Percentiles rank a stretch among this genome's conserved stretches.
phyloP scores from a whole-genome alignment of 495 filamentous ascomycete species.

The Tuber melanosporum region DNA sequence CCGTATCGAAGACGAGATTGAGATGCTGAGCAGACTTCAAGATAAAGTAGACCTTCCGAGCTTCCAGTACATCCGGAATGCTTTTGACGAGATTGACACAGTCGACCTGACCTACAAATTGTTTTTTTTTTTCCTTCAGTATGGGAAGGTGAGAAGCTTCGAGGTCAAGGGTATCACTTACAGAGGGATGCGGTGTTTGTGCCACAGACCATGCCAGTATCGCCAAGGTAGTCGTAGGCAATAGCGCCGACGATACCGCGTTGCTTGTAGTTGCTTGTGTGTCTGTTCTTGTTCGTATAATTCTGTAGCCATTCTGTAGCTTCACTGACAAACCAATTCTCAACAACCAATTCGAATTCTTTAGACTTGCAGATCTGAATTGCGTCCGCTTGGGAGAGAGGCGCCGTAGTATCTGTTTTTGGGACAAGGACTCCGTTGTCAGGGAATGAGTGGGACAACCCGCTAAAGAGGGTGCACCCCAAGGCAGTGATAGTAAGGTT shows the following conservation, averaged over 20 bases:
- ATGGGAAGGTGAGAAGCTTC: background rate
- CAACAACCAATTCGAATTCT: constrained; percentile 24
- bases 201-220: constrained; percentile 24
- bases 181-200: constrained; percentile 29
- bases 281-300: constrained; percentile 14
- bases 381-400: constrained; percentile 6
- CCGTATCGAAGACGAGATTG: constrained; percentile 26
- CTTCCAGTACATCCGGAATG: constrained; percentile 20
- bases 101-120: constrained; percentile 11
- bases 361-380: constrained; percentile 29
- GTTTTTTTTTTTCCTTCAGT: background rate
- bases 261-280: constrained; percentile 13
- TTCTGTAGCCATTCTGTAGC: constrained; percentile 27
- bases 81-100: constrained; percentile 21
- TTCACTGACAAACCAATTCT: constrained; percentile 28
- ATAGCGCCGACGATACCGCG: constrained; percentile 31
- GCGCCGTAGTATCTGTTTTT: background rate
- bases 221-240: constrained; percentile 33
- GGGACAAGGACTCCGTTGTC: background rate
- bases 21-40: constrained; percentile 35
- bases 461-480: background rate
- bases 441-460: background rate
- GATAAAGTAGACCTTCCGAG: constrained; percentile 25
- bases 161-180: background rate
- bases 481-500: background rate